phyloP scores from a whole-genome alignment of 2,329 filamentous ascomycete species.

The Coleophoma cylindrospora region DNA sequence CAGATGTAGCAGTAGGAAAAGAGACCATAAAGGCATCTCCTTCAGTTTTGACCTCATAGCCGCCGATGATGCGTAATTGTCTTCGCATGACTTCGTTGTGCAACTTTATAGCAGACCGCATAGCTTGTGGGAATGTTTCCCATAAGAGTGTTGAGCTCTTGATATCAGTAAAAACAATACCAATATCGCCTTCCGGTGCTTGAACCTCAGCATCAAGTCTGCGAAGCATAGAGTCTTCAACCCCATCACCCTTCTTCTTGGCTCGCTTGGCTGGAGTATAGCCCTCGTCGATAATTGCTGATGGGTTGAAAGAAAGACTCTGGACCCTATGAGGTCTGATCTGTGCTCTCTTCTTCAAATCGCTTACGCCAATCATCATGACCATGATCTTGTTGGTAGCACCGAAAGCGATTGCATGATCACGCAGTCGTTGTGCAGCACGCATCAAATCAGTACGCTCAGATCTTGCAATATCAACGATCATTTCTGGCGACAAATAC shows the following conservation, averaged over 20 bases:
- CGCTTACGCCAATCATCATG: slow-evolving; percentile 92
- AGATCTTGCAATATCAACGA: slow-evolving; percentile 84
- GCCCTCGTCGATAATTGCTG: slow-evolving; percentile 66
- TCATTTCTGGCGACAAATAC: slow-evolving; percentile 81
- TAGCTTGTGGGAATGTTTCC: slow-evolving; percentile 92
- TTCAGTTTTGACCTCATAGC: slow-evolving; percentile 99
- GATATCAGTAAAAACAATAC: slow-evolving; percentile 97
- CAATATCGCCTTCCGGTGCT: slow-evolving; percentile 83
- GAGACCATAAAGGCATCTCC: slow-evolving; percentile 99
- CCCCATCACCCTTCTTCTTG: slow-evolving; percentile 55
- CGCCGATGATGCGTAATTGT: slow-evolving; percentile 87
- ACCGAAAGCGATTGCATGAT: slow-evolving; percentile 93
- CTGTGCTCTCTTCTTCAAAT: slow-evolving; percentile 81
- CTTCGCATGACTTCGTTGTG: slow-evolving; percentile 97
- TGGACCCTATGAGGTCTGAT: slow-evolving; percentile 67
- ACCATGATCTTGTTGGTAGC: slow-evolving; percentile 96
- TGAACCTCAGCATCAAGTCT: slow-evolving; percentile 87
- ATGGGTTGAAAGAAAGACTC: slow-evolving; percentile 74
- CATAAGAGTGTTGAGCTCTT: slow-evolving; percentile 95
- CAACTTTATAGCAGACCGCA: slow-evolving; percentile 94
- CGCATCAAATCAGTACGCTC: slow-evolving; percentile 90
- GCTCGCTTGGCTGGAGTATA: slow-evolving; percentile 61
- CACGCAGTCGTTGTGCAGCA: slow-evolving; percentile 88
- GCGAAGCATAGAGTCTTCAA: slow-evolving; percentile 82
- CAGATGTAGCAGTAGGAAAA: slow-evolving; percentile 92